phyloP scores from a whole-genome alignment of 2,329 filamentous ascomycete genomes.

The Penicillium sp. region DNA sequence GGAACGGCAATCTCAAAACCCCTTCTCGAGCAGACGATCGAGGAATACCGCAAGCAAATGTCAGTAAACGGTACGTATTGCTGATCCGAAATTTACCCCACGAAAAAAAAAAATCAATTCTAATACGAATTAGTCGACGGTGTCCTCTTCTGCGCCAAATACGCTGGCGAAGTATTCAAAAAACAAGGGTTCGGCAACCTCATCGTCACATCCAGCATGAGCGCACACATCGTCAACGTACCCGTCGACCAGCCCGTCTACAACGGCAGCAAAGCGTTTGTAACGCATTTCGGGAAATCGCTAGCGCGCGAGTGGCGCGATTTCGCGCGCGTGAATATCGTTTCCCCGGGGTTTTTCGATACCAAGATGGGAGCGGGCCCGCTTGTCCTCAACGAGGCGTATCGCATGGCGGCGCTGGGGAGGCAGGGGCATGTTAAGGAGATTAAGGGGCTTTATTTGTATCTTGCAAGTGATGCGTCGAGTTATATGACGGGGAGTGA shows the following conservation, averaged over 20 bases:
- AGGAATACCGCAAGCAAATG: conserved; percentile 59
- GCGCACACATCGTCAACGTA: conserved; percentile 57
- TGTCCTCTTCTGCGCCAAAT: conserved; percentile 52
- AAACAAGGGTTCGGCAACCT: conserved; percentile 48
- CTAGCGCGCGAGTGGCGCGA: conserved; percentile 63
- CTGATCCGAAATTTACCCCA: neutral
- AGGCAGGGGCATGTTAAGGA: conserved; percentile 42
- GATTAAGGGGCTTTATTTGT: conserved; percentile 49
- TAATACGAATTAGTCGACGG: conserved; percentile 47
- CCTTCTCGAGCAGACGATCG: conserved; percentile 58
- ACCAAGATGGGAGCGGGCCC: conserved; percentile 60
- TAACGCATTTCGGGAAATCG: conserved; percentile 61
- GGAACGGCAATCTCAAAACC: conserved; percentile 60
- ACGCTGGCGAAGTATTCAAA: conserved; percentile 51
- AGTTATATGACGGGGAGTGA: conserved; percentile 56
- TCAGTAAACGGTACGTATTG: conserved; percentile 56
- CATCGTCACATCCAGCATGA: conserved; percentile 60
- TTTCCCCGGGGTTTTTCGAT: conserved; percentile 61
- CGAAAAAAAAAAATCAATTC: neutral
- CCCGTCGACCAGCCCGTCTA: conserved; percentile 61
- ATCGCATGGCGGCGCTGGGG: conserved; percentile 54
- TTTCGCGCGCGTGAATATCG: conserved; percentile 62
- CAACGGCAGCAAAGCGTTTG: conserved; percentile 61
- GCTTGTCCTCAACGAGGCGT: conserved; percentile 49
- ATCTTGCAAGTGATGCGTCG: conserved; percentile 53